Evolutionary conservation across 2,329 filamentous ascomycete genomes (phyloP).

Genomic region (Apiospora phragmitis): DNA sequence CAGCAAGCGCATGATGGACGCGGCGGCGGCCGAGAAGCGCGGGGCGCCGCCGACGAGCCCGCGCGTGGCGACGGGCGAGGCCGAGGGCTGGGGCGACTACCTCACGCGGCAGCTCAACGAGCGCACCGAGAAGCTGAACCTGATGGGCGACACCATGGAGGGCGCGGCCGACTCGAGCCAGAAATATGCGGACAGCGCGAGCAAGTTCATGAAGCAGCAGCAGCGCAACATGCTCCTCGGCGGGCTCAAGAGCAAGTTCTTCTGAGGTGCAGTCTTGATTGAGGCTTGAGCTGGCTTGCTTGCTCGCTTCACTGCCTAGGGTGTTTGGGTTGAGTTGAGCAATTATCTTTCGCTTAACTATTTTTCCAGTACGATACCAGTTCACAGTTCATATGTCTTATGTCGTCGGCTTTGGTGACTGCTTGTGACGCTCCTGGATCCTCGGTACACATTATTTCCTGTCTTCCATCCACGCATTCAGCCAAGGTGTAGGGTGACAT

Average conservation of each 20-base stretch:
- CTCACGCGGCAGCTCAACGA: conserved; percentile 87
- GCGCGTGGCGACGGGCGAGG: conserved; percentile 35
- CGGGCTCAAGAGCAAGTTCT: conserved; percentile 61
- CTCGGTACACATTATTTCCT: no score
- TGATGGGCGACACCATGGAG: conserved; percentile 85
- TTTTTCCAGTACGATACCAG: background rate
- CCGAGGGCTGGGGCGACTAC: conserved; percentile 74
- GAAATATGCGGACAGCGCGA: conserved; percentile 84
- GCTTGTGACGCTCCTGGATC: background rate
- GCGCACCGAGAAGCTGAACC: conserved; percentile 80
- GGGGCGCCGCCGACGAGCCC: conserved; percentile 36
- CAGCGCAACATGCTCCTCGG: conserved; percentile 83
- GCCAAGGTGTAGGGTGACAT: background rate
- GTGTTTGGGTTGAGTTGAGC: background rate
- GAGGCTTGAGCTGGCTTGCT: background rate
- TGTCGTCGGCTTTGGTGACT: background rate
- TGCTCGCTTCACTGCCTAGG: background rate
- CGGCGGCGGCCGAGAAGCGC: conserved; percentile 71
- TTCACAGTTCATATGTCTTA: background rate
- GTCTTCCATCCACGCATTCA: background rate
- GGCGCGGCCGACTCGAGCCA: conserved; percentile 77
- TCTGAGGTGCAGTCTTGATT: background rate
- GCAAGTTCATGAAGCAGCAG: conserved; percentile 82
- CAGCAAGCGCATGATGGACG: conserved; percentile 84
- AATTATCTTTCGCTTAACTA: background rate